These are phyloP conservation scores for Beverwykella pulmonaria DNA, from an alignment of 495 filamentous ascomycete genomes.

Conservation along the genomic window DNA sequence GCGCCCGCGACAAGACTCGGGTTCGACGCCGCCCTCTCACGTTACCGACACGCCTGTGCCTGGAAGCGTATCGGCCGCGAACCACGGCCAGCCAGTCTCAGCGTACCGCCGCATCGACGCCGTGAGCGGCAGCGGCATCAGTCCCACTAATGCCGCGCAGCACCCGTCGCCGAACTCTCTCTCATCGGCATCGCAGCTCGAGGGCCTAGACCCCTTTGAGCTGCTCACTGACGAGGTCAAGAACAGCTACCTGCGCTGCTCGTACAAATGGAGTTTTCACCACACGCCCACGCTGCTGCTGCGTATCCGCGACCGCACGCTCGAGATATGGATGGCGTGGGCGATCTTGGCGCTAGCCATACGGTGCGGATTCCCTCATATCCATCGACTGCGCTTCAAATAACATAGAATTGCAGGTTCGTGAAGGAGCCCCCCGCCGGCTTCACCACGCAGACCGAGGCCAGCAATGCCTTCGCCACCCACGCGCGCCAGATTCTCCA, in stretches of 20 bases:
- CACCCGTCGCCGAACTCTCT: constrained; percentile 1
- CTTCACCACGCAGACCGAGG: constrained; percentile 39
- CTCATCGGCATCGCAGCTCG: constrained; percentile 22
- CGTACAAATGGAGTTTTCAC: constrained; percentile 44
- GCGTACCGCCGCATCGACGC: constrained; percentile 2
- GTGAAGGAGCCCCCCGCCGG: constrained; percentile 33
- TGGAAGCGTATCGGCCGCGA: no score
- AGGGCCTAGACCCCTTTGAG: constrained; percentile 37
- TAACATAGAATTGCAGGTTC: no score
- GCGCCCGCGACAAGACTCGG: constrained; percentile 32
- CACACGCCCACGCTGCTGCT: constrained; percentile 41
- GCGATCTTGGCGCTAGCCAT: constrained; percentile 41
- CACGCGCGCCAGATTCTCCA: constrained; percentile 39
- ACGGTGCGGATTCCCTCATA: no score
- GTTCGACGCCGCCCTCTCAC: constrained; percentile 5
- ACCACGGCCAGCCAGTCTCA: background rate
- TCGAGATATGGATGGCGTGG: constrained; percentile 40
- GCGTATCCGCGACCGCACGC: constrained; percentile 37
- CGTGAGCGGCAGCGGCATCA: constrained; percentile 30
- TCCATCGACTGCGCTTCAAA: no score
- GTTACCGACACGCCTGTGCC: background rate
- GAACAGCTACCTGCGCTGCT: constrained; percentile 41
- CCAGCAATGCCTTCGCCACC: constrained; percentile 43
- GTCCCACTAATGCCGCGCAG: constrained; percentile 17
- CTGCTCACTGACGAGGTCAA: constrained; percentile 43